Evolutionary conservation across 2,329 filamentous ascomycete species (phyloP), one percentile per base, ranked within the genome.

Genomic region (Huntiella savannae): DNA sequence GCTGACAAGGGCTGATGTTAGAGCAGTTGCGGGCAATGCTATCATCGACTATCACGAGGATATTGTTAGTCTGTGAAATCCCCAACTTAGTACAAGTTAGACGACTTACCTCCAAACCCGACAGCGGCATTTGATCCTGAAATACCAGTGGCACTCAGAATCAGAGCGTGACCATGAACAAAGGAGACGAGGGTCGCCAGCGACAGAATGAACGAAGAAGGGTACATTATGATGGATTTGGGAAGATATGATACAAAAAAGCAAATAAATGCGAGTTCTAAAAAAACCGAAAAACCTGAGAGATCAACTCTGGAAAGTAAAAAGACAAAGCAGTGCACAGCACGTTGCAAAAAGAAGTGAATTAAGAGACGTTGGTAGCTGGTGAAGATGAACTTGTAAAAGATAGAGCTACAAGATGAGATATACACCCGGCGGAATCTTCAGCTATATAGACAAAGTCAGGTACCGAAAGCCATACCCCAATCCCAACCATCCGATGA

Each of bases 1-100:
- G 71, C 55, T 79, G 75, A 63, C 77, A 79, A n/a, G 75, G 75
- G 56, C 67, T 73, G 61, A 77, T 75, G 47, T 63, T 63, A 12
- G 72, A 77, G 57, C 75, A 77, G 57, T 78, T 75, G 51, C 76
- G 68, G 19, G 75, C 71, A 53, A 76, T 65, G 49, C 59, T 59
- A 35, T 66, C 59, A 53, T 72, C 66, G 49, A 78, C 67, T 68
- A 13, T 8, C 4, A 41, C 1, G 35, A 13, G 22, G 5, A 50
- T 16, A 50, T 4, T n/a, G 44, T 32, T 43, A 19, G 35, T 7
- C 12, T 8, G 6, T 7, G 32, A 32, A 32, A 32, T 35, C 5
- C 15, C 12, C 12, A 28, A n/a, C 7, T 28, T n/a, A 45, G 17
- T 13, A 38, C 3, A 40, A n/a, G 12, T 10, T 2, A 16, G 13